These are phyloP conservation scores for Chytriomyces confervae DNA, from an alignment of 192 early-diverging fungal species.

Conservation along the genomic window DNA sequence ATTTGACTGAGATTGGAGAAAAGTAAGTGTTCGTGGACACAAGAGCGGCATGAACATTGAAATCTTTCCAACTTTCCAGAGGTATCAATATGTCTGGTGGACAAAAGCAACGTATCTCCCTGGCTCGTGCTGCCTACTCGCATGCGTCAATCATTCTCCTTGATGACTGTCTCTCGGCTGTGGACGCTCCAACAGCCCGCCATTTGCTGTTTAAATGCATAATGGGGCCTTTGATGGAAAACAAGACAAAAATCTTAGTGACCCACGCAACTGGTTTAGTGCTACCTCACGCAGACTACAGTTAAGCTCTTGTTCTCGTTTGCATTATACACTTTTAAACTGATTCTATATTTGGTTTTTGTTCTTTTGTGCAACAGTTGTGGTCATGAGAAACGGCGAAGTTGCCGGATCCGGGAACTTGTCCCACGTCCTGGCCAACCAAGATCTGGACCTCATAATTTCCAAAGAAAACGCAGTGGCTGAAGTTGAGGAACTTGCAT, in stretches of 20 bases:
- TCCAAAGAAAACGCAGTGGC: conserved; percentile 2
- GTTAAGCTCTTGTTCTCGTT: neutral
- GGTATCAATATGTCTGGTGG: conserved; percentile 54
- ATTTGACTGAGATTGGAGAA: conserved; percentile 80
- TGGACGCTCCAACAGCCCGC: conserved; percentile 90
- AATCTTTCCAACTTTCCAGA: conserved; percentile 40
- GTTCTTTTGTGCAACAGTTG: conserved; percentile 18
- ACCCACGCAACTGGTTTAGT: conserved; percentile 68
- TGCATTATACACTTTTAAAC: neutral
- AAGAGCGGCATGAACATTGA: conserved; percentile 46
- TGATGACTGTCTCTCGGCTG: conserved; percentile 85
- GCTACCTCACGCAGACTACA: conserved; percentile 44
- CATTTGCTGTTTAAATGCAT: conserved; percentile 79
- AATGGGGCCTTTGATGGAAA: conserved; percentile 70
- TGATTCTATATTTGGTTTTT: conserved; percentile 11
- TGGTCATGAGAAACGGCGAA: conserved; percentile 48
- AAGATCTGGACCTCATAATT: conserved; percentile 28
- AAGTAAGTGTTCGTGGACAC: conserved; percentile 27
- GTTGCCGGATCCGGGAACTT: conserved; percentile 27
- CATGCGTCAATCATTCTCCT: conserved; percentile 71
- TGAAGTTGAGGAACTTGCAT: conserved; percentile 7
- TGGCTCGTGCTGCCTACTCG: conserved; percentile 72
- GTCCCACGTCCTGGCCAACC: conserved; percentile 11
- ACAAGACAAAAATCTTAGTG: conserved; percentile 82
- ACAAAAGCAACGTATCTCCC: conserved; percentile 43